Evolutionary conservation across 805 yeast species (phyloP).

Genomic region (Candida railenensis): DNA sequence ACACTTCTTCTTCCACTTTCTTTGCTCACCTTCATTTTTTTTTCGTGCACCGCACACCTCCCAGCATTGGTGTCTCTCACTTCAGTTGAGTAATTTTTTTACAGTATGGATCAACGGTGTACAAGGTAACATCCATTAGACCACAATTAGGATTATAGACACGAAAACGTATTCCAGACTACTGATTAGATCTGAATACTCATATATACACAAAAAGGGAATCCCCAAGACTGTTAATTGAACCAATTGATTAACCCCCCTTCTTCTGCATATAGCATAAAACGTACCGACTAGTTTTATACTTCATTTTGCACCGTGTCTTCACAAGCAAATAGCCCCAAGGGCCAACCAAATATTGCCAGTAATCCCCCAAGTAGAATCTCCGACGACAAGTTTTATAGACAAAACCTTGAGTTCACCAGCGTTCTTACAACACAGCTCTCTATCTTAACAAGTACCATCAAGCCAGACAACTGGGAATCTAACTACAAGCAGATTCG

Average conservation of each 20-base stretch:
- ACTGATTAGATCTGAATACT: constrained; percentile 37
- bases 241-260: background rate
- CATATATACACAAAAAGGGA: constrained; percentile 5
- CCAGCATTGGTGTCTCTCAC: background rate
- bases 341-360: constrained; percentile 27
- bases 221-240: background rate
- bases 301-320: constrained; percentile 29
- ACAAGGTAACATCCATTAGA: no score
- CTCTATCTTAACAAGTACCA: constrained; percentile 47
- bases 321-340: constrained; percentile 35
- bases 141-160: background rate
- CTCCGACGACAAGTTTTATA: background rate
- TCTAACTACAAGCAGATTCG: constrained; percentile 45
- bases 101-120: background rate
- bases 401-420: constrained; percentile 21
- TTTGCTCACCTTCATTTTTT: no score
- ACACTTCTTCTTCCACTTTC: no score
- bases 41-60: background rate
- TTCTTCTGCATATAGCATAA: background rate
- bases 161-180: constrained; percentile 22
- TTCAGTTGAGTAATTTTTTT: constrained; percentile 2
- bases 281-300: background rate
- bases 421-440: constrained; percentile 52
- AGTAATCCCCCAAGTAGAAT: background rate
- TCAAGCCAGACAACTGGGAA: constrained; percentile 39